Percentiles rank a stretch among this genome's conserved stretches.
Conservation (phyloP, 129 eudicot genomes). For the Pittosporum tobira region DNA sequence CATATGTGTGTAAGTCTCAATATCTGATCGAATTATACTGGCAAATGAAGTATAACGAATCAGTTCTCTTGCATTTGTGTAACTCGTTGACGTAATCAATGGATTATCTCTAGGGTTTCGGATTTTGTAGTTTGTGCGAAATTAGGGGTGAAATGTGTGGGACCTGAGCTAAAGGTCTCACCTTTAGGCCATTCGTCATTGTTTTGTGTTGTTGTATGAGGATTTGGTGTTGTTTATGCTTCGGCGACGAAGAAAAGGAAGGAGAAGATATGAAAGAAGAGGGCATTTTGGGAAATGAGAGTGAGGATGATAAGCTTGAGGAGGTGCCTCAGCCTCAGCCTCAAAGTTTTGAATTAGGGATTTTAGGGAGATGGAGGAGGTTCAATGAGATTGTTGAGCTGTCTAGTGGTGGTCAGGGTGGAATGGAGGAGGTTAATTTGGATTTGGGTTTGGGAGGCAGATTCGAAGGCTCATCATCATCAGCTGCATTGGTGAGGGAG, state of each 20-base stretch:
- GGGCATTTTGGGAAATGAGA: conserved; percentile 24
- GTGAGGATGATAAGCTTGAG: conserved; percentile 21
- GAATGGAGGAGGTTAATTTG: conserved; percentile 32
- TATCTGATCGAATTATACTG: conserved; percentile 1
- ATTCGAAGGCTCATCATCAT: conserved; percentile 39
- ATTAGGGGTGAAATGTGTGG: conserved; percentile 19
- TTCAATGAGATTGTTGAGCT: conserved; percentile 3
- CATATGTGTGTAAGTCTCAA: background rate
- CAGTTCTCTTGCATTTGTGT: background rate
- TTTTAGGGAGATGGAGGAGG: conserved; percentile 3
- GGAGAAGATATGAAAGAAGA: conserved; percentile 27
- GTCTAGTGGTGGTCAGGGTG: conserved; percentile 19
- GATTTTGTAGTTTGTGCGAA: background rate
- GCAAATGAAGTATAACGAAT: background rate
- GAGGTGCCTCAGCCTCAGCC: conserved; percentile 16
- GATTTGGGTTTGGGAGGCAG: conserved; percentile 54
- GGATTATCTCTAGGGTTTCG: conserved; percentile 20
- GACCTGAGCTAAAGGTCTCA: conserved; percentile 15
- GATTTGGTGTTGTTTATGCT: conserved; percentile 63
- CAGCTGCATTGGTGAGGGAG: conserved; percentile 26
- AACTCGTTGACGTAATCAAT: background rate
- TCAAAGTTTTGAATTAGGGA: conserved; percentile 16
- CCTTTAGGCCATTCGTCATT: background rate
- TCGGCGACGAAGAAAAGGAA: conserved; percentile 37
- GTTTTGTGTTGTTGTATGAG: conserved; percentile 34